Evolutionary conservation across 306 rosid species (phyloP).

Genomic region (Vicia sativa): DNA sequence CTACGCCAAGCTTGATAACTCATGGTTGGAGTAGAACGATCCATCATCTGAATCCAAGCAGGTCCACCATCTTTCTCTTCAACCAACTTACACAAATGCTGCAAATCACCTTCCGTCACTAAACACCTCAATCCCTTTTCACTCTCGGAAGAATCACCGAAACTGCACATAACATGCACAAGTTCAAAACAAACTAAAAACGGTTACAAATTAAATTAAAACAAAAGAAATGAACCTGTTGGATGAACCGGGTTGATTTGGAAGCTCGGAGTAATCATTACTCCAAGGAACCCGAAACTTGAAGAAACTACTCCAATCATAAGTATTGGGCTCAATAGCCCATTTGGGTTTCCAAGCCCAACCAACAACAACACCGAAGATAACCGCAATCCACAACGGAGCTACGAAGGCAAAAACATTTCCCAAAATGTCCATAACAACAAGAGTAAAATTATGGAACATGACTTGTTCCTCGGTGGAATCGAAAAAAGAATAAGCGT

Average conservation of each 20-base stretch:
- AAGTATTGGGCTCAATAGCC: constrained; percentile 52
- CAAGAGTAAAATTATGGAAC: constrained; percentile 31
- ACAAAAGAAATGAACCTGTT: constrained; percentile 40
- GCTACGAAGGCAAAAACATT: constrained; percentile 55
- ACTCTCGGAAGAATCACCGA: constrained; percentile 39
- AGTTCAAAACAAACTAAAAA: background rate
- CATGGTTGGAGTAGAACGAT: constrained; percentile 76
- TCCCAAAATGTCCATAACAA: constrained; percentile 38
- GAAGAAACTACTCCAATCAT: constrained; percentile 32
- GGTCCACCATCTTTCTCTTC: constrained; percentile 80
- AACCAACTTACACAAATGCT: constrained; percentile 44
- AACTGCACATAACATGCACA: constrained; percentile 15
- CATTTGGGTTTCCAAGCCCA: constrained; percentile 98
- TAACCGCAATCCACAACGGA: constrained; percentile 79
- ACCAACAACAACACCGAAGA: constrained; percentile 80
- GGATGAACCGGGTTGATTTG: background rate
- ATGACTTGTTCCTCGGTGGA: background rate
- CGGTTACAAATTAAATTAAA: background rate
- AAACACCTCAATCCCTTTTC: constrained; percentile 32
- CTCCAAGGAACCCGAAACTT: constrained; percentile 46
- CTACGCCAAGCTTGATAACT: constrained; percentile 72
- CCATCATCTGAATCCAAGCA: constrained; percentile 95
- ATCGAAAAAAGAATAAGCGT: constrained; percentile 21
- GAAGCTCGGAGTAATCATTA: constrained; percentile 19
- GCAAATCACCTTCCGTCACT: constrained; percentile 59